These are phyloP conservation scores for Candida sanyaensis DNA, from an alignment of 1,139 yeast genomes.

Conservation along the genomic window DNA sequence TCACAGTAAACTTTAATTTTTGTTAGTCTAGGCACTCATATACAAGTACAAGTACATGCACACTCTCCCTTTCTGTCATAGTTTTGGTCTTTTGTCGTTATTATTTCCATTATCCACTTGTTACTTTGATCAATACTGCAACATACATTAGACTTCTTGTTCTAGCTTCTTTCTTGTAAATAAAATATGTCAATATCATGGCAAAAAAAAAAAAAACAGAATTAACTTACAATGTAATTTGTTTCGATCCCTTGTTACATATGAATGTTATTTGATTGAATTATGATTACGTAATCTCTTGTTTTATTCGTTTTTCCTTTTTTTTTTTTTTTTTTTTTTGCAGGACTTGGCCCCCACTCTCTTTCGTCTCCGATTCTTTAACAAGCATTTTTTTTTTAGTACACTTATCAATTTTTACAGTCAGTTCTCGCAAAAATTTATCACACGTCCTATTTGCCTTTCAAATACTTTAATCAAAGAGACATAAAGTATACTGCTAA, in stretches of 20 bases:
- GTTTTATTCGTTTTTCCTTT: background rate
- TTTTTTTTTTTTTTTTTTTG: background rate
- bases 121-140: background rate
- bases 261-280: no score
- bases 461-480: background rate
- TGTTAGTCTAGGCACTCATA: no score
- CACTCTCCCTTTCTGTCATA: no score
- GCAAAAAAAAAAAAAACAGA: no score
- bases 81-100: background rate
- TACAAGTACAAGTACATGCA: no score
- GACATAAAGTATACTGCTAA: background rate
- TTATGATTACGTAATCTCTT: no score
- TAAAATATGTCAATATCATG: no score
- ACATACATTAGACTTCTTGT: background rate
- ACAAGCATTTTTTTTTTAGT: background rate
- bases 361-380: background rate
- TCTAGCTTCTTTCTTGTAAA: background rate
- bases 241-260: no score
- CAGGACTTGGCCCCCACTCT: background rate
- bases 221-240: no score
- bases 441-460: slow-evolving; percentile 1
- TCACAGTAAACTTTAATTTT: no score
- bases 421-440: background rate
- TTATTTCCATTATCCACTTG: background rate
- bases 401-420: background rate